Evolutionary conservation across 225 moss, liverwort and hornwort genomes (phyloP).

Genomic region (Rhytidiadelphus loreus): DNA sequence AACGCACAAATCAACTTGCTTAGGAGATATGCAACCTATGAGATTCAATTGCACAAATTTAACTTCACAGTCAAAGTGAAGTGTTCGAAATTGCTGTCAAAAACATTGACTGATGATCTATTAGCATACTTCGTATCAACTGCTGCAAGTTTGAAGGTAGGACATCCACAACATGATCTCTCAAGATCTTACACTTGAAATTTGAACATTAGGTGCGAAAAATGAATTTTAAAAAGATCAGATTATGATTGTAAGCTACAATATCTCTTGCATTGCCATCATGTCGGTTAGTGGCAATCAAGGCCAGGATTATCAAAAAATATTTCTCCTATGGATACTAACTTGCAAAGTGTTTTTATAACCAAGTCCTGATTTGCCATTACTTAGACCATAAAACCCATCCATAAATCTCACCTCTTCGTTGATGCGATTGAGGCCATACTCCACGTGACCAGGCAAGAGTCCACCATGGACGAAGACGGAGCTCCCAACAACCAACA

Average conservation of each 20-base stretch:
- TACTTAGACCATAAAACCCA: neutral
- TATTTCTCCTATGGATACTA: neutral
- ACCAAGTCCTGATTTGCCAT: neutral
- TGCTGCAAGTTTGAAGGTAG: neutral
- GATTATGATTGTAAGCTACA: neutral
- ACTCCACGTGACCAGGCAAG: constrained; percentile 50
- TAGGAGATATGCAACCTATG: neutral
- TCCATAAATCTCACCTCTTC: constrained; percentile 37
- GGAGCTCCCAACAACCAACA: constrained; percentile 74
- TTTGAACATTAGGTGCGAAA: neutral
- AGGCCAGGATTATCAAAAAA: neutral
- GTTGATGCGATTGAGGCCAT: constrained; percentile 76
- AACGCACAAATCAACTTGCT: neutral
- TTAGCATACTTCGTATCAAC: neutral
- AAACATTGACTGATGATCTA: neutral
- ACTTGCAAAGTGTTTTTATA: neutral
- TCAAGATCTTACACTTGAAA: neutral
- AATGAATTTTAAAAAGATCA: neutral
- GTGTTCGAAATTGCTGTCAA: neutral
- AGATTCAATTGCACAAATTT: neutral
- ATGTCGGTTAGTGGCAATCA: neutral
- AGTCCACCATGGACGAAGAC: constrained; percentile 86
- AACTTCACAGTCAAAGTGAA: neutral
- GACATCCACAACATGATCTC: neutral
- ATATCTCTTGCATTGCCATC: neutral